Evolutionary conservation across 108 stramenopile species (phyloP), one percentile per base, ranked within the genome.

Genomic region (Nannochloropsis oceanica): DNA sequence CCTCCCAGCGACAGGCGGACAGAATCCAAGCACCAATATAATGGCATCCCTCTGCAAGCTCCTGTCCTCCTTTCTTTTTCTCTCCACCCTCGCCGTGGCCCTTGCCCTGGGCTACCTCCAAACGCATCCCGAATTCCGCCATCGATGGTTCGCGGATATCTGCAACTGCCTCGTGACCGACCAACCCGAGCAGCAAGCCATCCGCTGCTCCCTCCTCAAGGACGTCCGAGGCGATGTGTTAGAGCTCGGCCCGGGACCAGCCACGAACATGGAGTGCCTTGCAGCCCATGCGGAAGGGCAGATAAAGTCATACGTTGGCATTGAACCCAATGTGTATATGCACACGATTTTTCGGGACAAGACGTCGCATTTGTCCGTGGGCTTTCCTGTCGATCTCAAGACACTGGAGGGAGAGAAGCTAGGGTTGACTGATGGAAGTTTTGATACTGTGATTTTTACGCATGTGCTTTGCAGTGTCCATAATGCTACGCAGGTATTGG

Each of bases 171-270:
- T 82, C 22, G 59, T 73, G 81, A 2, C 81, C 42, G 42, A 43
- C 18, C 34, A 82, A 20, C 81, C 81, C 13, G 81, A 79, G 43
- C n/a, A 34, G 81, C 83, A 84, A 13, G 25, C 43, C 26, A 8
- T 42, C 24, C 87, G 87, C 44, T 87, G 87, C 80, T 27, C 81
- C n/a, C 73, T 43, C 80, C 43, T 87, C 14, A 12, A 20, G 20
- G 44, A 25, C 43, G 27, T 80, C 14, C 87, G 11, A 73, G 59
- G 59, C 18, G 59, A 73, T 25, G 90, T 92, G 0, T 24, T 92
- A 24, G 92, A 92, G 50, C 87, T 91, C 42, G 92, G 92, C 13
- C 90, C 90, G 0, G 92, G 92, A 12, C 92, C 92, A 7, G 92
- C 91, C 8, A 92, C 91, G 0, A 92, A 92, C 50, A 92, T 92